A percentile compares a stretch with the other conserved stretches of the same genome.
These are phyloP conservation scores for Polytrichum formosum DNA, from an alignment of 225 moss, liverwort and hornwort genomes.

Conservation along the genomic window DNA sequence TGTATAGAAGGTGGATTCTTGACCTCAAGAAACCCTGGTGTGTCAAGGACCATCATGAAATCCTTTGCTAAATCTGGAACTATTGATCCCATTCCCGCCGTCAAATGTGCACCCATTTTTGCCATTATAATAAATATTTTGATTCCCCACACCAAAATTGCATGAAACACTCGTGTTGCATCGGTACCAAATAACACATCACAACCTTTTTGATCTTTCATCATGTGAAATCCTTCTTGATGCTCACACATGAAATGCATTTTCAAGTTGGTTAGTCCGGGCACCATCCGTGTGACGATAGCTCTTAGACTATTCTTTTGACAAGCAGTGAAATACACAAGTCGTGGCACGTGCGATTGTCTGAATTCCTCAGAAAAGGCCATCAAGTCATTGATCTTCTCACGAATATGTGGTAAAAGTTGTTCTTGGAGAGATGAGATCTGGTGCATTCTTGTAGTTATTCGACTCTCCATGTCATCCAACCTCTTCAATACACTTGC, in stretches of 20 bases:
- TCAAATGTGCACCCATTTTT: neutral
- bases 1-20: neutral
- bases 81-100: neutral
- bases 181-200: neutral
- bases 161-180: neutral
- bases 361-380: neutral
- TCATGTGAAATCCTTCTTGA: neutral
- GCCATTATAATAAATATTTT: neutral
- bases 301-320: neutral
- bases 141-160: neutral
- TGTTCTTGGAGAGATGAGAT: neutral
- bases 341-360: neutral
- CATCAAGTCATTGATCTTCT: neutral
- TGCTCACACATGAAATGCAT: constrained; percentile 12
- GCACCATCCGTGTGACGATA: neutral
- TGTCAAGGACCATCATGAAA: neutral
- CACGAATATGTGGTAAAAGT: neutral
- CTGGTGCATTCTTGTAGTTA: neutral
- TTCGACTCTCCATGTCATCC: neutral
- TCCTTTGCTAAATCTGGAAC: neutral
- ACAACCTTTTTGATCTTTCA: neutral
- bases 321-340: neutral
- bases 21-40: neutral
- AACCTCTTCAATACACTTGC: neutral
- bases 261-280: neutral